These are phyloP conservation scores for Kockiozyma suomiensis DNA, from an alignment of 805 yeast species.

Conservation along the genomic window DNA sequence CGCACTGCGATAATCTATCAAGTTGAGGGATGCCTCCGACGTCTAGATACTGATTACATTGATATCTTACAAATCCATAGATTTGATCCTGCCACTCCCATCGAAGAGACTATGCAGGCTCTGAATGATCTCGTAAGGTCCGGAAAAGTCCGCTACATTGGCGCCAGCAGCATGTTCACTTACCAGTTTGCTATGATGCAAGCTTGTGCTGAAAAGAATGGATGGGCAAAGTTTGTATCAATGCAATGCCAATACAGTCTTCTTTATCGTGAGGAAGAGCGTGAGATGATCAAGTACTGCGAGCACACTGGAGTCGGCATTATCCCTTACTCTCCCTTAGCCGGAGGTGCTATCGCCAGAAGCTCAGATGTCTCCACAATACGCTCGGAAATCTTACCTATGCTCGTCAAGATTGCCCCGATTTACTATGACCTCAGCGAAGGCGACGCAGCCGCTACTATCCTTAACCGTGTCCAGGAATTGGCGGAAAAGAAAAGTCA, in stretches of 20 bases:
- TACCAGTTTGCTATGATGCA: conserved; percentile 47
- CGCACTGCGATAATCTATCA: conserved; percentile 53
- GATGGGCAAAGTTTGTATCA: conserved; percentile 60
- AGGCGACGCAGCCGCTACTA: conserved; percentile 27
- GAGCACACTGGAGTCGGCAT: conserved; percentile 55
- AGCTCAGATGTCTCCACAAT: conserved; percentile 49
- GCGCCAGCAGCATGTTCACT: conserved; percentile 66
- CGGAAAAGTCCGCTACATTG: conserved; percentile 59
- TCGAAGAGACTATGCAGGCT: conserved; percentile 57
- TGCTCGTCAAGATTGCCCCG: background rate
- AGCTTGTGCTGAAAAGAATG: conserved; percentile 55
- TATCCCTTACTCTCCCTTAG: conserved; percentile 64
- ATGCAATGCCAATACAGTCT: conserved; percentile 62
- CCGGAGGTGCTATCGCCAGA: conserved; percentile 55
- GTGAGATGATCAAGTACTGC: conserved; percentile 61
- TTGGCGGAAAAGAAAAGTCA: conserved; percentile 51
- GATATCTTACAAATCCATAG: conserved; percentile 61
- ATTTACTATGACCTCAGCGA: background rate
- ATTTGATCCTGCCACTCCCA: conserved; percentile 49
- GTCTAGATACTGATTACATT: conserved; percentile 57
- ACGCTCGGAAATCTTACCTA: conserved; percentile 36
- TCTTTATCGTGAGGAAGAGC: conserved; percentile 63
- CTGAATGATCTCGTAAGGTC: conserved; percentile 57
- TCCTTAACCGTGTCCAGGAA: conserved; percentile 52
- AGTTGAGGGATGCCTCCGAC: conserved; percentile 44